Conservation (phyloP, 768 basidiomycete species). For the Phylloporus arenicola region DNA sequence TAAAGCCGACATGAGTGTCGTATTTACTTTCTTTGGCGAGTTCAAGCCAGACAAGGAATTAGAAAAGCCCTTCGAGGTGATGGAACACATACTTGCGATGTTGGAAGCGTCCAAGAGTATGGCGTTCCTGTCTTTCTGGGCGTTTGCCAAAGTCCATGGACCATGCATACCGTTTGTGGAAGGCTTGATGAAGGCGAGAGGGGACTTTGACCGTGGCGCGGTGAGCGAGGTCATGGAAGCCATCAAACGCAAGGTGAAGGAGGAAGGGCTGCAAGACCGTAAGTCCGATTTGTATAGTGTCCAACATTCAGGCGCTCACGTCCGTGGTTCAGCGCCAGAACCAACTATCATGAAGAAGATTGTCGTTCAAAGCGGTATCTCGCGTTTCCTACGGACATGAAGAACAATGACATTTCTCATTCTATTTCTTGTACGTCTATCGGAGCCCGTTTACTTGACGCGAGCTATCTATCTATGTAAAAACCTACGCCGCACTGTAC, state of each 20-base stretch:
- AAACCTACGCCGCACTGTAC: constrained; percentile 6
- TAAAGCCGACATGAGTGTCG: constrained; percentile 70
- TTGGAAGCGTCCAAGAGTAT: constrained; percentile 84
- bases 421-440: constrained; percentile 5
- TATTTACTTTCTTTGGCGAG: constrained; percentile 75
- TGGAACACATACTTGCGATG: constrained; percentile 78
- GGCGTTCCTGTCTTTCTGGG: constrained; percentile 89
- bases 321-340: constrained; percentile 51
- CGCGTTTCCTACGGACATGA: constrained; percentile 60
- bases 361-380: constrained; percentile 66
- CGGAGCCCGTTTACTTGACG: neutral
- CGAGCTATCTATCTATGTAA: neutral
- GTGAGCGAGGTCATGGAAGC: constrained; percentile 92
- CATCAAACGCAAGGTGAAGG: constrained; percentile 86
- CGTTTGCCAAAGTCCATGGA: constrained; percentile 90
- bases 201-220: constrained; percentile 85
- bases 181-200: constrained; percentile 79
- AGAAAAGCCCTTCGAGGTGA: constrained; percentile 76
- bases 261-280: constrained; percentile 81
- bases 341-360: constrained; percentile 92
- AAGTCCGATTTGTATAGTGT: constrained; percentile 25
- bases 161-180: constrained; percentile 92
- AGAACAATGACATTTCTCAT: neutral
- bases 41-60: constrained; percentile 77
- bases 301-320: constrained; percentile 1